phyloP scores from a whole-genome alignment of 1,139 yeast genomes.

The Geotrichum armillariae region DNA sequence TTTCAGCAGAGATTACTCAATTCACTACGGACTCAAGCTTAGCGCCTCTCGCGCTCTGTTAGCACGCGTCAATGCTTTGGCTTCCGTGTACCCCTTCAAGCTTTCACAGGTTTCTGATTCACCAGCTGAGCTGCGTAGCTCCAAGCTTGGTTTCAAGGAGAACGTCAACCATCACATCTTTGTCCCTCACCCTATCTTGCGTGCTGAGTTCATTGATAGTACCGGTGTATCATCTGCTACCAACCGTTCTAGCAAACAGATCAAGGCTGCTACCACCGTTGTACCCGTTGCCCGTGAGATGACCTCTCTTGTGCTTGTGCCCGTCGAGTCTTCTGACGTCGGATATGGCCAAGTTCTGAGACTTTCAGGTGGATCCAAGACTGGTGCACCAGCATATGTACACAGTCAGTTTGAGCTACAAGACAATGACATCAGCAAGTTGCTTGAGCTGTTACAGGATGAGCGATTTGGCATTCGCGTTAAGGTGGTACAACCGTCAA shows the following conservation, averaged over 20 bases:
- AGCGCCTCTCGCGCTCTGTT: constrained; percentile 72
- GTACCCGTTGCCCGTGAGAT: constrained; percentile 74
- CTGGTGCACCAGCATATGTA: constrained; percentile 78
- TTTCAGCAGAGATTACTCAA: constrained; percentile 82
- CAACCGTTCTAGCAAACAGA: constrained; percentile 23
- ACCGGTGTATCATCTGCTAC: constrained; percentile 40
- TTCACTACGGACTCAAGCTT: constrained; percentile 72
- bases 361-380: constrained; percentile 73
- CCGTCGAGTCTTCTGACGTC: constrained; percentile 43
- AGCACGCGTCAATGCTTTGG: constrained; percentile 64
- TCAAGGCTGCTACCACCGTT: constrained; percentile 52
- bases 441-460: constrained; percentile 30
- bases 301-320: constrained; percentile 65
- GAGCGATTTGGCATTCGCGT: constrained; percentile 33
- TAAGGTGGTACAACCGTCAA: constrained; percentile 34
- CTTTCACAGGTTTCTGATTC: constrained; percentile 42
- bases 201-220: constrained; percentile 48
- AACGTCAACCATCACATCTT: constrained; percentile 78
- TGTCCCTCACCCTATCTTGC: constrained; percentile 69
- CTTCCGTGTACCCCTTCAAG: constrained; percentile 92
- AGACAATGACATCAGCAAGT: constrained; percentile 32
- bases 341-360: constrained; percentile 65
- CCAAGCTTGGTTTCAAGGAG: constrained; percentile 80
- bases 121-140: constrained; percentile 39
- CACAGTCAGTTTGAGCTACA: constrained; percentile 57